Conservation (phyloP, 257 asterid genomes). For the Capsicum rhomboideum region DNA sequence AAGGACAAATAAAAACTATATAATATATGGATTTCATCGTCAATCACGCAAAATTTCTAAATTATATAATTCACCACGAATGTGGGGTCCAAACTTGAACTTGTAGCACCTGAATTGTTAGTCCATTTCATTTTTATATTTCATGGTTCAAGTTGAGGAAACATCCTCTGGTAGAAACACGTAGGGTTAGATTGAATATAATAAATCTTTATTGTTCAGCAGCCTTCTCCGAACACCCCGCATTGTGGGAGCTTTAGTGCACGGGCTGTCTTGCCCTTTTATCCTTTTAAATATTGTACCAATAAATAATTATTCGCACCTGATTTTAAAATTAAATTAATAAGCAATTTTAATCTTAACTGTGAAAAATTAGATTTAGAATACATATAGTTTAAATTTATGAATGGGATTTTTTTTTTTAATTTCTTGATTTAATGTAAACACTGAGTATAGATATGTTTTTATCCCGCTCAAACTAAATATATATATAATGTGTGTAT, state of each 20-base stretch:
- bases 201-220: too few species aligned
- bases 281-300: too few species aligned
- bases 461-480: neutral
- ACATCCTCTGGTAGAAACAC: too few species aligned
- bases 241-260: too few species aligned
- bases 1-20: conserved; percentile 8
- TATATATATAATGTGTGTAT: neutral
- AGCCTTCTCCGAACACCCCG: too few species aligned
- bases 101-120: conserved; percentile 30
- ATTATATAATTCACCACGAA: conserved; percentile 56
- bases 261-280: too few species aligned
- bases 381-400: neutral
- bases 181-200: too few species aligned
- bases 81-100: conserved; percentile 34
- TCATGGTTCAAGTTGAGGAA: neutral
- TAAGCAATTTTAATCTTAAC: neutral
- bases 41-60: conserved; percentile 96
- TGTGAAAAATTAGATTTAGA: neutral
- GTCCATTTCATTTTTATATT: neutral
- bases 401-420: neutral
- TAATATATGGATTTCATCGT: conserved; percentile 50
- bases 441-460: neutral
- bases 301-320: neutral
- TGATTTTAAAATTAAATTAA: too few species aligned
- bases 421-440: neutral